These are phyloP conservation scores for Sordariomycetes sp. DNA, from an alignment of 2,329 filamentous ascomycete species.

Conservation along the genomic window DNA sequence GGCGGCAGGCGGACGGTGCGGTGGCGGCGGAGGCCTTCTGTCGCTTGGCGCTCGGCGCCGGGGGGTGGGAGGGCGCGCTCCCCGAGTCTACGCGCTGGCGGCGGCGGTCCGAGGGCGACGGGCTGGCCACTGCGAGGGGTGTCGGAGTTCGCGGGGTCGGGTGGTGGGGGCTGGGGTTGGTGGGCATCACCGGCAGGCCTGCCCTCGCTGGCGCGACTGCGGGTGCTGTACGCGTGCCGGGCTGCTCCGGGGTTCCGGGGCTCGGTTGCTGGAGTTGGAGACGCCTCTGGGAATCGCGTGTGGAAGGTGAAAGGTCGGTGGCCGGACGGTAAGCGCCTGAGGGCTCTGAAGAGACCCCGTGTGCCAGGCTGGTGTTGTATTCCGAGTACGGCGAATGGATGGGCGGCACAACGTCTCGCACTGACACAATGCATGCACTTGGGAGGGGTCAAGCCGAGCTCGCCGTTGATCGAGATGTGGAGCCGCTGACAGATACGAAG, in stretches of 20 bases:
- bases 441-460: neutral
- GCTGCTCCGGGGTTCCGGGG: neutral
- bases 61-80: conserved; percentile 13
- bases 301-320: neutral
- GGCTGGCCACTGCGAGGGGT: neutral
- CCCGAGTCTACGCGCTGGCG: conserved; percentile 22
- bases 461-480: neutral
- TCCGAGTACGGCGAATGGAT: neutral
- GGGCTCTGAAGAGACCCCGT: neutral
- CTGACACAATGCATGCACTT: neutral
- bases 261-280: neutral
- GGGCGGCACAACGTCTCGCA: neutral
- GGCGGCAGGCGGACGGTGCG: neutral
- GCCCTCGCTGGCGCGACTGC: neutral
- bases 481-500: neutral
- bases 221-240: neutral
- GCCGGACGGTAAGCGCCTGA: neutral
- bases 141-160: neutral
- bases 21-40: conserved; percentile 13
- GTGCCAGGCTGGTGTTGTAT: neutral
- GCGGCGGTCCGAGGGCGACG: conserved; percentile 7
- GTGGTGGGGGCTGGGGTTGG: neutral
- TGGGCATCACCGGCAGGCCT: neutral
- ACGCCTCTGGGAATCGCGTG: neutral
- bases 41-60: conserved; percentile 16